Conservation (phyloP, 768 basidiomycete species). For the Neoboletus magnificus region DNA sequence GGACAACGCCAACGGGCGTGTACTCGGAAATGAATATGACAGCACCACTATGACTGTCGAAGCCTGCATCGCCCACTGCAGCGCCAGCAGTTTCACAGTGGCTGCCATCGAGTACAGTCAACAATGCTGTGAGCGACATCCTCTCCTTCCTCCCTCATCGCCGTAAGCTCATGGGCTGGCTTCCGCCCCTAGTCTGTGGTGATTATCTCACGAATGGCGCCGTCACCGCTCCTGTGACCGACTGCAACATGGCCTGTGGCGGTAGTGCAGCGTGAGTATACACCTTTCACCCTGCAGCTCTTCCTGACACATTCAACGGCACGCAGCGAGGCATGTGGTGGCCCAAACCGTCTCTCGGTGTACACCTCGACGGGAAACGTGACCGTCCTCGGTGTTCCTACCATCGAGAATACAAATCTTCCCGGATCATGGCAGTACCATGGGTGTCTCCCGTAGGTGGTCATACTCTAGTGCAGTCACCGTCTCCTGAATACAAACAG, state of each 20-base stretch:
- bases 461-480: neutral
- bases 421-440: conserved; percentile 63
- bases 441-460: conserved; percentile 61
- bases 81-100: conserved; percentile 51
- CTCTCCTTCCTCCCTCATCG: too few relatives aligned
- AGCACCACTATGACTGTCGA: conserved; percentile 50
- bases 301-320: neutral
- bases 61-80: conserved; percentile 60
- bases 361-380: conserved; percentile 55
- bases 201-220: conserved; percentile 63
- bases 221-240: conserved; percentile 40
- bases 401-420: conserved; percentile 49
- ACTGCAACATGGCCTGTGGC: conserved; percentile 73
- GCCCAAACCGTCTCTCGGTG: conserved; percentile 66
- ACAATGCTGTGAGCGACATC: conserved; percentile 45
- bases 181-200: conserved; percentile 58
- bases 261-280: conserved; percentile 59
- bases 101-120: conserved; percentile 67
- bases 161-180: neutral
- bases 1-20: conserved; percentile 67
- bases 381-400: conserved; percentile 57
- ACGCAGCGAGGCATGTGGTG: conserved; percentile 66
- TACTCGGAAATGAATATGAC: conserved; percentile 46
- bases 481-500: conserved; percentile 30
- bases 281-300: neutral